Base-by-base conservation (phyloP, 2,329 filamentous ascomycete species). In the Knufia petricola region DNA sequence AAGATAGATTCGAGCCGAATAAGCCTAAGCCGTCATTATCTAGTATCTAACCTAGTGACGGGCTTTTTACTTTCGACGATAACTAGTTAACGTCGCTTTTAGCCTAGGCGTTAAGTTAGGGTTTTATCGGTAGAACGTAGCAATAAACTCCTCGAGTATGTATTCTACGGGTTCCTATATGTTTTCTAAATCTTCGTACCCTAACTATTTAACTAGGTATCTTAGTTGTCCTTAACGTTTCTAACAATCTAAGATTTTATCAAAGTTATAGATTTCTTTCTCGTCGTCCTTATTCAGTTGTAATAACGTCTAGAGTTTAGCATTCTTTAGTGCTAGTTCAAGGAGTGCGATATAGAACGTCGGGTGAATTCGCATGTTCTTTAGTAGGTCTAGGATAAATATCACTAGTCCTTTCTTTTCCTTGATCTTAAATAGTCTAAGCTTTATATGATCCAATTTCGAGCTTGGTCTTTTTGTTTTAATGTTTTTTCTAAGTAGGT, bases 201-300 rank as follows among this genome's bases (percentile, higher is more conserved):
- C 49, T 51, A 48, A 48, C 38, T 38, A 51, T 15, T 51, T 48
- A 31, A 51, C 38, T 44, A 51, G 45, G 38, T 51, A 51, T 21
- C 43, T 19, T 26, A 28, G n/a, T 32, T 38, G 43, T 19, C 28
- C 23, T n/a, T 44, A 19, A 8, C 43, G 8, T n/a, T 13, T 23
- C 36, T 39, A 15, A 21, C 39, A 28, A 23, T 36, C 31, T 38
- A 48, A 20, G 20, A 39, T 31, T 28, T 21, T 38, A 38, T 46
- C 39, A 28, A 46, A n/a, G 4, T 46, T 15, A 20, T 38, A 46
- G 3, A 39, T 13, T 39, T 50, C 48, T 38, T 46, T 26, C 17
- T 24, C 31, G 17, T 43, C 39, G 30, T 23, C 20, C 20, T 28
- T 10, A 10, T 41, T 47, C 4, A n/a, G 43, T 17, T 39, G 19